A percentile compares a stretch with the other conserved stretches of the same genome.
Conservation (phyloP, 1,139 yeast genomes). For the Protomyces macrosporus region DNA sequence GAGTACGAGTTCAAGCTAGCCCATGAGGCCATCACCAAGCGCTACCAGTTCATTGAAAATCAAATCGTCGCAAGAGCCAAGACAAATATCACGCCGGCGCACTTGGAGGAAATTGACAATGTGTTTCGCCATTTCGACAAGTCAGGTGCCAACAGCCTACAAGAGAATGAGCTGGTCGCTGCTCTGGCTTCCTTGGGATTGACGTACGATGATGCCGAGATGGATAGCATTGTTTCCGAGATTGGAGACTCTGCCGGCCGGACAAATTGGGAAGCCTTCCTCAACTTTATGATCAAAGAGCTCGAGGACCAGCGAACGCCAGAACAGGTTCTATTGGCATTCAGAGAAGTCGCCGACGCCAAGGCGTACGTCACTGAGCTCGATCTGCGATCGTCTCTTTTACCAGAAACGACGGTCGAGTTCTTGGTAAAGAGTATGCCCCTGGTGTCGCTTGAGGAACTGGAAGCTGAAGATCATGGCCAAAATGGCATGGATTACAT, state of each 20-base stretch:
- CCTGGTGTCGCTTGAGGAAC: neutral
- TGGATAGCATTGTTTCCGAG: slow-evolving; percentile 41
- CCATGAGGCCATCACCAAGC: slow-evolving; percentile 40
- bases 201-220: slow-evolving; percentile 40
- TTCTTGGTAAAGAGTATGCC: slow-evolving; percentile 23
- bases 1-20: slow-evolving; percentile 43
- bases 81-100: slow-evolving; percentile 43
- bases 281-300: slow-evolving; percentile 42
- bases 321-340: slow-evolving; percentile 42
- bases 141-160: slow-evolving; percentile 38
- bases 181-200: slow-evolving; percentile 43
- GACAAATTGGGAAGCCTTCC: slow-evolving; percentile 42
- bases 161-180: slow-evolving; percentile 40
- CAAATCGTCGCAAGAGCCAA: slow-evolving; percentile 43
- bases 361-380: slow-evolving; percentile 42
- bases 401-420: slow-evolving; percentile 30
- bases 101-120: slow-evolving; percentile 44
- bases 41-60: slow-evolving; percentile 42
- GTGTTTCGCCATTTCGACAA: slow-evolving; percentile 44
- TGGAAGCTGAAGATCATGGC: slow-evolving; percentile 18
- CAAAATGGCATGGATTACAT: slow-evolving; percentile 39
- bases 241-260: slow-evolving; percentile 32
- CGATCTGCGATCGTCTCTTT: slow-evolving; percentile 41
- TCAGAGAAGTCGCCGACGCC: slow-evolving; percentile 43
- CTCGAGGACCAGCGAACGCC: slow-evolving; percentile 43